Evolutionary conservation across 352 stramenopile genomes (phyloP).

Genomic region (Albugo laibachii): DNA sequence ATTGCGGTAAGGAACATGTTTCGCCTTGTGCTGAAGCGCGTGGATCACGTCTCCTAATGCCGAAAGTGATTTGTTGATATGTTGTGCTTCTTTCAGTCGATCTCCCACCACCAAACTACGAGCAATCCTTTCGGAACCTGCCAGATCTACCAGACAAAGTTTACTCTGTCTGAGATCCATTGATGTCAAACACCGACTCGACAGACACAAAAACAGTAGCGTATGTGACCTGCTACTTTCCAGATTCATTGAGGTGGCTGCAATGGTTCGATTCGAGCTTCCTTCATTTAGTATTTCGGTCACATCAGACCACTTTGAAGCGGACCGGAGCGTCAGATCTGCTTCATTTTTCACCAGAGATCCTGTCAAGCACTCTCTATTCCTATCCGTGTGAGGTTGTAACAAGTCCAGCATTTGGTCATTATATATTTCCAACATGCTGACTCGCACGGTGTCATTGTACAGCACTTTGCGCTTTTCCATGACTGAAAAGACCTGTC

Average conservation of each 20-base stretch:
- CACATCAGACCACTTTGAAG: constrained; percentile 47
- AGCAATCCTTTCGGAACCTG: constrained; percentile 88
- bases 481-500: constrained; percentile 86
- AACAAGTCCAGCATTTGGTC: constrained; percentile 86
- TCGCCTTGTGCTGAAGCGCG: constrained; percentile 78
- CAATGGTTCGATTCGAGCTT: constrained; percentile 67
- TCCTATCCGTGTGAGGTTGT: constrained; percentile 16
- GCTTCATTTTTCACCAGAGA: constrained; percentile 37
- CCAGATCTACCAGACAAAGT: constrained; percentile 96
- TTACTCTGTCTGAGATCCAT: constrained; percentile 60
- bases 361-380: constrained; percentile 15
- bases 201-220: constrained; percentile 58
- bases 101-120: constrained; percentile 69
- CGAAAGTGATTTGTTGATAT: constrained; percentile 97
- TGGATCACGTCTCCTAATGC: constrained; percentile 96
- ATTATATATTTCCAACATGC: constrained; percentile 97
- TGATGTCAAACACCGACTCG: constrained; percentile 48
- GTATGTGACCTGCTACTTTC: constrained; percentile 74
- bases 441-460: constrained; percentile 54
- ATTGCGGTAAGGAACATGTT: constrained; percentile 89
- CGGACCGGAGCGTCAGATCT: constrained; percentile 36
- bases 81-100: constrained; percentile 89
- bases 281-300: constrained; percentile 44
- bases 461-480: constrained; percentile 53
- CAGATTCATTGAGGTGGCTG: constrained; percentile 69